A percentile compares a stretch with the other conserved stretches of the same genome.
phyloP scores from a whole-genome alignment of 2,329 filamentous ascomycete species.

The Lojkania enalia region DNA sequence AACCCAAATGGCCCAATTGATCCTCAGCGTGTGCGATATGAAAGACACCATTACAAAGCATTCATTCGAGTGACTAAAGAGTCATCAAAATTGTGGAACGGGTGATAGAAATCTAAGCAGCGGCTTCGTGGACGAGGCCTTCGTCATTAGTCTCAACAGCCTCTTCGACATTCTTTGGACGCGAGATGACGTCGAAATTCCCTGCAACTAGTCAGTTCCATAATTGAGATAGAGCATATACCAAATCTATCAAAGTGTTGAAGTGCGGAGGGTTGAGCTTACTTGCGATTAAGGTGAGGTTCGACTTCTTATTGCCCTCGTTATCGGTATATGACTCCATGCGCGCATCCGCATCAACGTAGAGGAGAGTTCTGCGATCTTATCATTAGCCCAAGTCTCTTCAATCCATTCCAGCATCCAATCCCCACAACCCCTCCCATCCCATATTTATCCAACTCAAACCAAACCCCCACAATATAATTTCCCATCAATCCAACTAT shows the following conservation, averaged over 20 bases:
- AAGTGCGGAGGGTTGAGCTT: slow-evolving; percentile 38
- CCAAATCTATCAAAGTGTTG: slow-evolving; percentile 7
- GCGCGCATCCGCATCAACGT: slow-evolving; percentile 78
- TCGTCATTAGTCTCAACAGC: slow-evolving; percentile 33
- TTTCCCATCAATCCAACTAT: neutral
- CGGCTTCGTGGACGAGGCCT: slow-evolving; percentile 37
- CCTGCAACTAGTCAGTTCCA: slow-evolving; percentile 22
- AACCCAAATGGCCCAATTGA: neutral
- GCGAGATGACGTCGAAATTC: slow-evolving; percentile 40
- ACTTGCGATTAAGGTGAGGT: slow-evolving; percentile 80
- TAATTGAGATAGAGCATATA: neutral
- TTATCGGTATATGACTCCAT: slow-evolving; percentile 64
- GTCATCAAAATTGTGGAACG: neutral
- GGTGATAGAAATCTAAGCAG: slow-evolving; percentile 15
- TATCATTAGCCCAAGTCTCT: slow-evolving; percentile 6
- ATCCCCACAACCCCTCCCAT: neutral
- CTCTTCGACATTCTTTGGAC: slow-evolving; percentile 28
- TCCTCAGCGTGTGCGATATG: neutral
- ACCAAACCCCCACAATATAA: too few relatives aligned
- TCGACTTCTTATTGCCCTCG: slow-evolving; percentile 68
- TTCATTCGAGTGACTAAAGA: neutral
- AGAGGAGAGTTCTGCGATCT: slow-evolving; percentile 69
- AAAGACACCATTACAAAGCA: neutral
- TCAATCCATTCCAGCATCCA: neutral
- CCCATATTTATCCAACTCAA: neutral